phyloP scores from a whole-genome alignment of 257 asterid species.

The Schizonepeta tenuifolia region DNA sequence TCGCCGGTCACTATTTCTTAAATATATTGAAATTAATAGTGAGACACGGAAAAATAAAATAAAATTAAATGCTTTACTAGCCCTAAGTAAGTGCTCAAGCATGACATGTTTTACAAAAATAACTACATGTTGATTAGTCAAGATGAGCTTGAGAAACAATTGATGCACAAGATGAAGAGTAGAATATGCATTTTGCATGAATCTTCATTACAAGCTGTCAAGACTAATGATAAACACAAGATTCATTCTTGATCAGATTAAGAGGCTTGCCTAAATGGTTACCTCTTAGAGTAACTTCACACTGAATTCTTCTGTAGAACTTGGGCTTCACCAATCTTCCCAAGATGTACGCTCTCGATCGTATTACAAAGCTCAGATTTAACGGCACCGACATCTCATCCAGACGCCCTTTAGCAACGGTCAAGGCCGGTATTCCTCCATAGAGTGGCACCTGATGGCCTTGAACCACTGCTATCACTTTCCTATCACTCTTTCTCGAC shows the following conservation, averaged over 20 bases:
- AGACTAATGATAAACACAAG: slow-evolving; percentile 58
- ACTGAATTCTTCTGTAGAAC: slow-evolving; percentile 48
- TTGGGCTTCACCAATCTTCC: slow-evolving; percentile 80
- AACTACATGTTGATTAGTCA: slow-evolving; percentile 25
- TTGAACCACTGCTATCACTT: slow-evolving; percentile 49
- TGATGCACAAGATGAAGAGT: neutral
- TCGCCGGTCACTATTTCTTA: too few relatives aligned
- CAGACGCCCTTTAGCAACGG: slow-evolving; percentile 40
- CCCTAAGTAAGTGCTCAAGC: neutral
- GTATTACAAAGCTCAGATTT: slow-evolving; percentile 65
- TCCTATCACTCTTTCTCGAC: slow-evolving; percentile 66
- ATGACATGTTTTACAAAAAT: neutral
- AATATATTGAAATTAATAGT: too few relatives aligned
- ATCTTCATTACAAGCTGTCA: neutral
- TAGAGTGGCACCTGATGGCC: slow-evolving; percentile 88
- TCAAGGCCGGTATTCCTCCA: slow-evolving; percentile 70
- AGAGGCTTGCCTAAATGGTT: slow-evolving; percentile 62
- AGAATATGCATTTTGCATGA: neutral
- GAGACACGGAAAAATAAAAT: too few relatives aligned
- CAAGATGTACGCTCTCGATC: slow-evolving; percentile 78
- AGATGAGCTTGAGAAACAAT: neutral
- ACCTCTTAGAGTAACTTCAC: slow-evolving; percentile 61
- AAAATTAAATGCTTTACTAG: neutral
- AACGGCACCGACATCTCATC: slow-evolving; percentile 60
- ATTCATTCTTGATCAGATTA: slow-evolving; percentile 43